These are phyloP conservation scores for Coemansia sp. DNA, from an alignment of 192 early-diverging fungal species.

Conservation along the genomic window DNA sequence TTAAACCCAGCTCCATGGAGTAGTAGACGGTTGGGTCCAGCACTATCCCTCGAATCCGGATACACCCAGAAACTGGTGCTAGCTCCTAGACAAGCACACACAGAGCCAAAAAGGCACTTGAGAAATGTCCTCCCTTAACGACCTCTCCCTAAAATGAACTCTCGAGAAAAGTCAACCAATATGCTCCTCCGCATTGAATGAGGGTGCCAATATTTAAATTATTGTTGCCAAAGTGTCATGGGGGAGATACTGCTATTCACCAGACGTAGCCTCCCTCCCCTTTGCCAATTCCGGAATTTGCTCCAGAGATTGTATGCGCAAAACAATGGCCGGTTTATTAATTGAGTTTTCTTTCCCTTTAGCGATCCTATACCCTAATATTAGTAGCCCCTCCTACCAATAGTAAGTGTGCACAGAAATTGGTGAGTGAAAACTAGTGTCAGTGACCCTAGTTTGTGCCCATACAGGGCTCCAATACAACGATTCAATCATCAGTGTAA, in stretches of 20 bases:
- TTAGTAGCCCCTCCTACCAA: too few relatives aligned
- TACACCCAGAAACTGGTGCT: background rate
- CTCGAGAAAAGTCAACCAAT: background rate
- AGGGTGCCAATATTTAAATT: background rate
- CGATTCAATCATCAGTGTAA: too few relatives aligned
- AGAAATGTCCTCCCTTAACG: background rate
- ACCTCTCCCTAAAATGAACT: background rate
- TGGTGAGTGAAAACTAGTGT: too few relatives aligned
- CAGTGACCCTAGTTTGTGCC: too few relatives aligned
- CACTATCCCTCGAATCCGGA: background rate
- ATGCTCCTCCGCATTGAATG: background rate
- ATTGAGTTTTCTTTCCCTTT: background rate
- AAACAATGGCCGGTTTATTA: background rate
- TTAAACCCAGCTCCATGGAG: background rate
- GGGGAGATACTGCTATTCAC: background rate
- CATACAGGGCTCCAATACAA: too few relatives aligned
- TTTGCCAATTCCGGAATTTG: background rate
- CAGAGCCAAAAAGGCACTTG: background rate
- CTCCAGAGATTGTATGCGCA: background rate
- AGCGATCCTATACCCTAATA: too few relatives aligned
- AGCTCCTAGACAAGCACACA: background rate
- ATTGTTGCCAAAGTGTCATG: background rate
- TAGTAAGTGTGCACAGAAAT: too few relatives aligned
- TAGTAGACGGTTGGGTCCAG: constrained; percentile 3
- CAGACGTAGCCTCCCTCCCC: background rate